phyloP scores from a whole-genome alignment of 805 yeast genomes.

The Priceomyces medius region DNA sequence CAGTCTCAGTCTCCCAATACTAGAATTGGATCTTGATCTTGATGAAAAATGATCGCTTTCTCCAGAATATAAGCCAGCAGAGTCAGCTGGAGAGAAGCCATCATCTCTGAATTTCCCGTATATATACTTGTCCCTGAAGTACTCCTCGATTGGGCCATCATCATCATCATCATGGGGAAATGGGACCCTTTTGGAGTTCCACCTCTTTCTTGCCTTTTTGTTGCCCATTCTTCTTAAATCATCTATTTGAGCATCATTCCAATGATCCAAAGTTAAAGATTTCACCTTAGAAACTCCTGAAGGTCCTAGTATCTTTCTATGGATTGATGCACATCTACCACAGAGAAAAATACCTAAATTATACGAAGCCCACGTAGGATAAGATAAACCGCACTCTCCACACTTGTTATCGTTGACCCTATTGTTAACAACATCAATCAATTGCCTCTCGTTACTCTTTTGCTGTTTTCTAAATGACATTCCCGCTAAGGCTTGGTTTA shows the following conservation, averaged over 20 bases:
- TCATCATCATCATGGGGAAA: constrained; percentile 79
- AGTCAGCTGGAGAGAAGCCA: constrained; percentile 32
- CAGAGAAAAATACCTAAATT: constrained; percentile 71
- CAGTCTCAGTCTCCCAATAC: constrained; percentile 27
- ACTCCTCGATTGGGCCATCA: constrained; percentile 50
- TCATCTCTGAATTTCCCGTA: constrained; percentile 56
- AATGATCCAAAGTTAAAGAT: constrained; percentile 68
- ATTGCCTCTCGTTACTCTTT: constrained; percentile 46
- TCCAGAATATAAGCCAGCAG: constrained; percentile 29
- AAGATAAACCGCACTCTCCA: constrained; percentile 71
- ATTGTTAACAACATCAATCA: constrained; percentile 59
- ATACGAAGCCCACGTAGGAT: constrained; percentile 60
- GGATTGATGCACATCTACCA: constrained; percentile 82
- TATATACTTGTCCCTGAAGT: constrained; percentile 65
- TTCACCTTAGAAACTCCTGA: constrained; percentile 62
- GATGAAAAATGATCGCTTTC: constrained; percentile 8
- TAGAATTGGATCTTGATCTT: constrained; percentile 15
- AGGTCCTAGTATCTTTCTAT: constrained; percentile 58
- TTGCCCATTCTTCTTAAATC: constrained; percentile 54
- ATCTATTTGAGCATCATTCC: constrained; percentile 60
- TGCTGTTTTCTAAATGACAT: constrained; percentile 37
- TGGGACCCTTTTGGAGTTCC: constrained; percentile 70
- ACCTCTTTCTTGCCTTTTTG: constrained; percentile 52
- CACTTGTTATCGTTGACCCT: constrained; percentile 65
- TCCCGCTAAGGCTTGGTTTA: not conserved